Evolutionary conservation across 352 stramenopile genomes (phyloP).

Genomic region (Blastocystis sp.): DNA sequence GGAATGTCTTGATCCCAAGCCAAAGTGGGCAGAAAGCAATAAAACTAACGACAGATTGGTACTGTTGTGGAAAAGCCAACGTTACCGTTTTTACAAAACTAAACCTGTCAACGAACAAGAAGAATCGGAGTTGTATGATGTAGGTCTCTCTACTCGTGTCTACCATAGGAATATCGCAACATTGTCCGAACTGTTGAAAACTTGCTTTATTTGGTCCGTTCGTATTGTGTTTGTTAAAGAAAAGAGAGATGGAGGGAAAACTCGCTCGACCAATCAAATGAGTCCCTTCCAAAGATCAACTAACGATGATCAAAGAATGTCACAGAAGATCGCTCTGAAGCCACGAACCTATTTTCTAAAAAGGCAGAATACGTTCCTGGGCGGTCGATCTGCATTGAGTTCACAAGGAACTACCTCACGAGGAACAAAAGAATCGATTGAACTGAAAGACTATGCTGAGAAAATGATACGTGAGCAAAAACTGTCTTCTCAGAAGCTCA

Average conservation of each 20-base stretch:
- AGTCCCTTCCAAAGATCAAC: background rate
- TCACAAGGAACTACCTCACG: background rate
- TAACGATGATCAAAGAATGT: constrained; percentile 1
- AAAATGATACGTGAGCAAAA: constrained; percentile 45
- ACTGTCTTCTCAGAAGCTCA: constrained; percentile 48
- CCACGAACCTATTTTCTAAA: constrained; percentile 37
- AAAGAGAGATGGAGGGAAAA: background rate
- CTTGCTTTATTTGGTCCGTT: constrained; percentile 21
- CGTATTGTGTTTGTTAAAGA: constrained; percentile 40
- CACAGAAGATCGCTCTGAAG: background rate
- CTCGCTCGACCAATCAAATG: background rate
- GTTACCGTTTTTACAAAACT: constrained; percentile 18
- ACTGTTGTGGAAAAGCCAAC: background rate
- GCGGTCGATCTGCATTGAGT: background rate
- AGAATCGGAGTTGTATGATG: background rate
- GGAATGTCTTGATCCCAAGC: constrained; percentile 45
- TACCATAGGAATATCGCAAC: constrained; percentile 39
- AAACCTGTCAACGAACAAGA: background rate
- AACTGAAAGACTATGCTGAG: constrained; percentile 51
- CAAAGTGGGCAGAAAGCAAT: background rate
- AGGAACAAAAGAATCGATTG: constrained; percentile 26
- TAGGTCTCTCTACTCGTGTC: background rate
- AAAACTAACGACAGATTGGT: constrained; percentile 35
- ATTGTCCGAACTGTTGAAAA: constrained; percentile 46
- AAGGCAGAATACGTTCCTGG: background rate